phyloP scores from a whole-genome alignment of 1,284 basidiomycete genomes.

The Cryptococcus sp. region DNA sequence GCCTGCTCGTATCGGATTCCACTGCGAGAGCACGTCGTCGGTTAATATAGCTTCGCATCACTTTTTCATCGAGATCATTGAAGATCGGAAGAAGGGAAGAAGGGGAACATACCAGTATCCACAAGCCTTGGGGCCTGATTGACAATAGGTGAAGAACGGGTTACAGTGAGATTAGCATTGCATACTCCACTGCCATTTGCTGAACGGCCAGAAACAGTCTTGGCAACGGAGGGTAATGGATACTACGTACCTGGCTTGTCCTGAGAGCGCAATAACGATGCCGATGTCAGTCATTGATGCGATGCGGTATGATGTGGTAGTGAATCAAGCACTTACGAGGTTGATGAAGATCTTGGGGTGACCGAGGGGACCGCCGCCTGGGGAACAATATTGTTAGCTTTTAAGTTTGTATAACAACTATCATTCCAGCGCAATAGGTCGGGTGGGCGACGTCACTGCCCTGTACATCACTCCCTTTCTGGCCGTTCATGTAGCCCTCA shows the following conservation, averaged over 20 bases:
- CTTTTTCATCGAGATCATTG: no score
- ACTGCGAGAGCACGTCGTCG: constrained; percentile 55
- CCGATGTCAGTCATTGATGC: background rate
- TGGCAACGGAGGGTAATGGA: no score
- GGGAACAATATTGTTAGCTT: no score
- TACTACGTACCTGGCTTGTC: constrained; percentile 70
- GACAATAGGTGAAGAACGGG: no score
- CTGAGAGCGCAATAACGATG: constrained; percentile 56
- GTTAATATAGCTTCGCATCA: constrained; percentile 14
- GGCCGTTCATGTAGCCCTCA: no score
- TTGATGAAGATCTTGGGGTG: constrained; percentile 98
- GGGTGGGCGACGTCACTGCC: no score
- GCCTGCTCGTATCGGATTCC: constrained; percentile 78
- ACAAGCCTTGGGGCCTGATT: constrained; percentile 47
- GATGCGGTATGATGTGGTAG: no score
- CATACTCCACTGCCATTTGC: no score
- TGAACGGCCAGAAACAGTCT: no score
- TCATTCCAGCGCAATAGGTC: background rate
- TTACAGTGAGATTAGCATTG: no score
- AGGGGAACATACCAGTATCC: constrained; percentile 71
- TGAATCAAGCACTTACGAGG: constrained; percentile 57
- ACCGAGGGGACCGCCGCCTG: constrained; percentile 92
- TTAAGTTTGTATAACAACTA: background rate
- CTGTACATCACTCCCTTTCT: no score
- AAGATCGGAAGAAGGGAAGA: constrained; percentile 1